These are phyloP conservation scores for Glycine tomentella DNA, from an alignment of 306 rosid species.

Conservation along the genomic window DNA sequence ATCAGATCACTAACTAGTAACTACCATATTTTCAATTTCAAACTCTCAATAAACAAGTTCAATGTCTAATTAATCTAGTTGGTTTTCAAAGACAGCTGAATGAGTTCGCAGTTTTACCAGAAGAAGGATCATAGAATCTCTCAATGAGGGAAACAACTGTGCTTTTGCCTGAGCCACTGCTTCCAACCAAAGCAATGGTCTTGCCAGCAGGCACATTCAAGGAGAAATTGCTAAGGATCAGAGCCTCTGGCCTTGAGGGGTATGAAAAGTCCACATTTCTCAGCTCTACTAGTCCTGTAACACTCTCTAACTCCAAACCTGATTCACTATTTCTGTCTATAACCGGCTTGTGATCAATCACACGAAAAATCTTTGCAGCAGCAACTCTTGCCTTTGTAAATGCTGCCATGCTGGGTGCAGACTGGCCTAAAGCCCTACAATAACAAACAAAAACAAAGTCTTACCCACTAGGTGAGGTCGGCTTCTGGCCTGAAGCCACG, in stretches of 20 bases:
- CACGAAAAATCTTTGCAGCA: slow-evolving; percentile 75
- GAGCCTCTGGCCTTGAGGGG: slow-evolving; percentile 87
- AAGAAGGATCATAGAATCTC: slow-evolving; percentile 86
- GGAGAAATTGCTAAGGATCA: slow-evolving; percentile 65
- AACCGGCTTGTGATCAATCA: slow-evolving; percentile 80
- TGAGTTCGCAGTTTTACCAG: slow-evolving; percentile 56
- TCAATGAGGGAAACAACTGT: slow-evolving; percentile 90
- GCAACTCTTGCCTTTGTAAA: slow-evolving; percentile 90
- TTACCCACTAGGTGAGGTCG: slow-evolving; percentile 54
- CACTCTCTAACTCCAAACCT: slow-evolving; percentile 72
- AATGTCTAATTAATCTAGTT: neutral
- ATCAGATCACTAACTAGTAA: neutral
- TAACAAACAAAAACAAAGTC: neutral
- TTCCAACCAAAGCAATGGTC: slow-evolving; percentile 91
- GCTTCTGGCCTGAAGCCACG: slow-evolving; percentile 76
- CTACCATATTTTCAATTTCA: no score
- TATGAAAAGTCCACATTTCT: slow-evolving; percentile 79
- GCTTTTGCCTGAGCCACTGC: slow-evolving; percentile 96
- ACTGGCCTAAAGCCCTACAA: slow-evolving; percentile 70
- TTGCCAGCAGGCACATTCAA: slow-evolving; percentile 83
- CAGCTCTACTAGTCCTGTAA: slow-evolving; percentile 83
- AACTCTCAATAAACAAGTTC: neutral
- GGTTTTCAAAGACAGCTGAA: neutral
- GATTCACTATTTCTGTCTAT: slow-evolving; percentile 70
- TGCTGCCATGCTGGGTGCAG: slow-evolving; percentile 86